Conservation (phyloP, 2,329 filamentous ascomycete genomes). For the Aspergillus candidus region DNA sequence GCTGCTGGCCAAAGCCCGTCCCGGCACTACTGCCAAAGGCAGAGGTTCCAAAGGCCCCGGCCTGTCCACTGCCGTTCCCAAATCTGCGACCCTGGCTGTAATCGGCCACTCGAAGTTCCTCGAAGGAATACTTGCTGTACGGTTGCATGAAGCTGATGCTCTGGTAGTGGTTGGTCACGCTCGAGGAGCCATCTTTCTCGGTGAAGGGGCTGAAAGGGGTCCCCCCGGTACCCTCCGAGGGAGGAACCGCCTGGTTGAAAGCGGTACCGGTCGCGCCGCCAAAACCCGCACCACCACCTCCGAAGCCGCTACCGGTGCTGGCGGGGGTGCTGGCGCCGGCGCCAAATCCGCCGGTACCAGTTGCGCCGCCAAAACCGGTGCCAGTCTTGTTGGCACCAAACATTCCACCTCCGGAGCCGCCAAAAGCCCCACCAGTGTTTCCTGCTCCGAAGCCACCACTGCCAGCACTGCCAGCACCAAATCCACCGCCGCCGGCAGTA, state of each 20-base stretch:
- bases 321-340: constrained; percentile 24
- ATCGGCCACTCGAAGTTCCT: constrained; percentile 72
- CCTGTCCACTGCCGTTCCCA: constrained; percentile 74
- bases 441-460: constrained; percentile 19
- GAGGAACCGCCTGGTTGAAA: constrained; percentile 34
- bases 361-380: constrained; percentile 14
- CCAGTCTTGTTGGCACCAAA: constrained; percentile 10
- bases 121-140: constrained; percentile 80
- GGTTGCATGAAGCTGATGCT: constrained; percentile 45
- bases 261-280: constrained; percentile 38
- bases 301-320: constrained; percentile 26
- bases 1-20: constrained; percentile 26
- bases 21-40: constrained; percentile 39
- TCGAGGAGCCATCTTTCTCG: constrained; percentile 41
- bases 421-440: constrained; percentile 23
- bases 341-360: constrained; percentile 23
- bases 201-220: constrained; percentile 41
- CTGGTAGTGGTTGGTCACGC: constrained; percentile 41
- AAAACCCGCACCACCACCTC: constrained; percentile 24
- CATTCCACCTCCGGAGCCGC: constrained; percentile 14
- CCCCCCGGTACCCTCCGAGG: constrained; percentile 41
- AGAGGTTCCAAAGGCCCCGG: constrained; percentile 72
- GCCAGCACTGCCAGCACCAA: constrained; percentile 16
- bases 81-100: constrained; percentile 80
- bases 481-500: constrained; percentile 18